Conservation (phyloP, 1,139 yeast genomes). For the Debaryomyces coudertii region DNA sequence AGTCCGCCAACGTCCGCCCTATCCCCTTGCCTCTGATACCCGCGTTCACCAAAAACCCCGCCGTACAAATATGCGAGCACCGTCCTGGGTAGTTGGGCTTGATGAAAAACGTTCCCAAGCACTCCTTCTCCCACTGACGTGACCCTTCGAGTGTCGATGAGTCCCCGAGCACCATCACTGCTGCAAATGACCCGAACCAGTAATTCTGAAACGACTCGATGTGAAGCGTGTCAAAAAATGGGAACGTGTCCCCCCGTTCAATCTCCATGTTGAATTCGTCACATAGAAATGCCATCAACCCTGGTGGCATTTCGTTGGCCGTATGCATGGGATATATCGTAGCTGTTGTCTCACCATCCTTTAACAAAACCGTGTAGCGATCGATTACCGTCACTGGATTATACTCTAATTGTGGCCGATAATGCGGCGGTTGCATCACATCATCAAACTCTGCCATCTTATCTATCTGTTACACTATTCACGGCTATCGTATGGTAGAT, state of each 20-base stretch:
- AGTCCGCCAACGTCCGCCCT: slow-evolving; percentile 81
- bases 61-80: slow-evolving; percentile 91
- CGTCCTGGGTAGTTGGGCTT: slow-evolving; percentile 93
- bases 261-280: slow-evolving; percentile 95
- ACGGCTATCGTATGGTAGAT: neutral
- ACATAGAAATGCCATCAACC: slow-evolving; percentile 75
- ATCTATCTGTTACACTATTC: slow-evolving; percentile 1
- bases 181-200: slow-evolving; percentile 89
- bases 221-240: slow-evolving; percentile 77
- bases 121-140: slow-evolving; percentile 86
- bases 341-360: slow-evolving; percentile 90
- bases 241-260: slow-evolving; percentile 84
- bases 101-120: slow-evolving; percentile 81
- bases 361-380: slow-evolving; percentile 67
- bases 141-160: slow-evolving; percentile 57
- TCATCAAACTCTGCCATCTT: slow-evolving; percentile 44
- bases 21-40: slow-evolving; percentile 93
- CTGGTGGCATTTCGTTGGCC: slow-evolving; percentile 68
- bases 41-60: slow-evolving; percentile 85
- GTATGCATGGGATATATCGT: slow-evolving; percentile 85
- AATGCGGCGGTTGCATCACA: slow-evolving; percentile 35
- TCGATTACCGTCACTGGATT: slow-evolving; percentile 37
- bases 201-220: slow-evolving; percentile 73
- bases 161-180: slow-evolving; percentile 84
- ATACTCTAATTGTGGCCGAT: slow-evolving; percentile 39